phyloP scores from a whole-genome alignment of 2,329 filamentous ascomycete species.

The Leptodontidium sp. region DNA sequence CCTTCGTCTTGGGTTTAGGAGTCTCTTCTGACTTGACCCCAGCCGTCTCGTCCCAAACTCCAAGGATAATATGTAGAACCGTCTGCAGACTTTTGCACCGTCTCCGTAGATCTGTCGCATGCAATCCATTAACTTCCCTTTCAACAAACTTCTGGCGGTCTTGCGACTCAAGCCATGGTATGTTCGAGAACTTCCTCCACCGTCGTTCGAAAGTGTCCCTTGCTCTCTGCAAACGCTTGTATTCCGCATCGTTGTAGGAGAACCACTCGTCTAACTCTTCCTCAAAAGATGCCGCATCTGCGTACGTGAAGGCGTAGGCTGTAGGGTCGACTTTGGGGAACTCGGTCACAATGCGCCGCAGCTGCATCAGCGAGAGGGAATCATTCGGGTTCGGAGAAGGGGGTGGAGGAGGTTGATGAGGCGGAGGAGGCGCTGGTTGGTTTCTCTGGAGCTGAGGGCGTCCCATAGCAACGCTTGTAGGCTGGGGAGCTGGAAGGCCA shows the following conservation, averaged over 20 bases:
- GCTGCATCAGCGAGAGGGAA: conserved; percentile 78
- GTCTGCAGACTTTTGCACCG: conserved; percentile 63
- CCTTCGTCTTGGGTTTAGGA: conserved; percentile 52
- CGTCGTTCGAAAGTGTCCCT: conserved; percentile 80
- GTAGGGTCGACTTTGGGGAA: conserved; percentile 73
- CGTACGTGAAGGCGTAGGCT: conserved; percentile 87
- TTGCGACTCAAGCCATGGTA: conserved; percentile 72
- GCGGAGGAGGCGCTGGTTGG: conserved; percentile 49
- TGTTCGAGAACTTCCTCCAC: conserved; percentile 66
- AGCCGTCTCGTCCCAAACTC: conserved; percentile 75
- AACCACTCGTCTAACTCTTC: conserved; percentile 99
- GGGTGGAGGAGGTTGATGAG: conserved; percentile 46
- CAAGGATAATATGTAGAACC: conserved; percentile 69
- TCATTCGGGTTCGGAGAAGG: conserved; percentile 59
- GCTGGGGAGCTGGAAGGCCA: conserved; percentile 41
- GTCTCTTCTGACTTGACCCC: conserved; percentile 49
- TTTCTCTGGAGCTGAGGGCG: conserved; percentile 48
- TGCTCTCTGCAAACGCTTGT: conserved; percentile 77
- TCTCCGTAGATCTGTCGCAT: conserved; percentile 56
- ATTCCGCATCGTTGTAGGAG: conserved; percentile 86
- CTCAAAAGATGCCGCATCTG: conserved; percentile 75
- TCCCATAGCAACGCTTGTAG: conserved; percentile 38
- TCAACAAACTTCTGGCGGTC: conserved; percentile 65
- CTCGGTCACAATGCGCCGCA: conserved; percentile 77
- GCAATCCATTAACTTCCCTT: conserved; percentile 56